phyloP scores from a whole-genome alignment of 495 filamentous ascomycete genomes.

The Sabuloglossum arenarium region DNA sequence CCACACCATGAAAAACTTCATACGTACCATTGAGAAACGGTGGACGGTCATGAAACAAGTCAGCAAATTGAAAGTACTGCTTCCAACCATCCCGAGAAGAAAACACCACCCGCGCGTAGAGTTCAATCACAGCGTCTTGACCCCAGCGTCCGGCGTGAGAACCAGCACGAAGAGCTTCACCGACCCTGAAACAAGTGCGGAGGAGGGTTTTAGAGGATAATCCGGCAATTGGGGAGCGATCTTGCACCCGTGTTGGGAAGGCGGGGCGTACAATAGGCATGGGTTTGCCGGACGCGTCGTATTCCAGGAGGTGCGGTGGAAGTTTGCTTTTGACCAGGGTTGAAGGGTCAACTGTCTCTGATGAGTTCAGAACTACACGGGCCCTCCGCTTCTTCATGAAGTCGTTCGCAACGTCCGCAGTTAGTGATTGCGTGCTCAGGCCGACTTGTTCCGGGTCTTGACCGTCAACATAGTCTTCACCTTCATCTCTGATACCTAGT shows the following conservation, averaged over 20 bases:
- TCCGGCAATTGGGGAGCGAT: conserved; percentile 30
- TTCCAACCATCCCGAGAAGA: conserved; percentile 26
- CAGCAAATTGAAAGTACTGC: conserved; percentile 36
- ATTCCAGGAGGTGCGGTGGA: not conserved
- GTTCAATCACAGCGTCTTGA: conserved; percentile 30
- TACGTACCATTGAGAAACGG: conserved; percentile 31
- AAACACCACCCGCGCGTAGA: conserved; percentile 34
- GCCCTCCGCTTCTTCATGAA: not conserved
- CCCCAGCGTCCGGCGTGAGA: conserved; percentile 19
- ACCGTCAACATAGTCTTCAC: not conserved
- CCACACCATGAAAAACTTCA: conserved; percentile 24
- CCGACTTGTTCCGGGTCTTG: not conserved
- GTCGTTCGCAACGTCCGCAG: not conserved
- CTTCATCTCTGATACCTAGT: too few relatives aligned
- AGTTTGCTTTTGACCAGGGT: not conserved
- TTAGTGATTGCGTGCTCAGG: not conserved
- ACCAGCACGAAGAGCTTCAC: conserved; percentile 27
- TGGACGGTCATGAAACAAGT: conserved; percentile 33
- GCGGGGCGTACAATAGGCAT: conserved; percentile 24
- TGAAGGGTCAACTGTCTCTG: not conserved
- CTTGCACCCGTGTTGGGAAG: conserved; percentile 26
- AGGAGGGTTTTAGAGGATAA: conserved; percentile 24
- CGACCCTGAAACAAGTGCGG: conserved; percentile 39
- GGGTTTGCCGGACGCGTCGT: not conserved
- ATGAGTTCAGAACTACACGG: not conserved